These are phyloP conservation scores for Cyamopsis tetragonoloba DNA, from an alignment of 306 rosid genomes.

Conservation along the genomic window DNA sequence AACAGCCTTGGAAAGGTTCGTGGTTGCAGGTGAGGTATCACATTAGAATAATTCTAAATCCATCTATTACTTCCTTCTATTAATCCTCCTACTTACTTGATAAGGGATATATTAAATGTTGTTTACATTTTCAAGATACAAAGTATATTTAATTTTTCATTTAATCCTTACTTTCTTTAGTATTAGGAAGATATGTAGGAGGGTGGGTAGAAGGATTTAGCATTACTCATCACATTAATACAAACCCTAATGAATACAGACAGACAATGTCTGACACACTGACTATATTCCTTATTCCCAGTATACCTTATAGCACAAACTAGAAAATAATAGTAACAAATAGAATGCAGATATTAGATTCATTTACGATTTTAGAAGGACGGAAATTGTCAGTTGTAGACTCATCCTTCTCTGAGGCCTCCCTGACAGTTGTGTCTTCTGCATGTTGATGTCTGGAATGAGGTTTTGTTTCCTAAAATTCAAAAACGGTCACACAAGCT, in stretches of 20 bases:
- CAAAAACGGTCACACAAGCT: background rate
- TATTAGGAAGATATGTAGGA: no score
- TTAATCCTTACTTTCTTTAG: no score
- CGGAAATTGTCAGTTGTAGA: slow-evolving; percentile 21
- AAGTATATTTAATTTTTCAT: no score
- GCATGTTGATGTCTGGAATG: slow-evolving; percentile 12
- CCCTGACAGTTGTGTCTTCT: background rate
- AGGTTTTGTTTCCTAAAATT: slow-evolving; percentile 35
- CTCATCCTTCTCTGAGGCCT: slow-evolving; percentile 23
- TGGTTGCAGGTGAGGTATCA: background rate
- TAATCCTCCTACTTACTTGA: no score
- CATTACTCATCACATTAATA: background rate
- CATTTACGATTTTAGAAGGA: slow-evolving; percentile 40
- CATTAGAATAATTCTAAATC: no score
- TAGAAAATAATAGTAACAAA: slow-evolving; percentile 1
- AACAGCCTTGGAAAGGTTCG: background rate
- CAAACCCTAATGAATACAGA: slow-evolving; percentile 11
- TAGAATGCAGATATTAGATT: background rate
- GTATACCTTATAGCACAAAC: background rate
- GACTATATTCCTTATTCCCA: background rate
- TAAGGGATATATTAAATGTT: no score
- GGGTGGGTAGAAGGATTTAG: no score
- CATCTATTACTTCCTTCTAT: no score
- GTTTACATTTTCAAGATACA: no score
- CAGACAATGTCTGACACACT: background rate